These are phyloP conservation scores for Mortierella alpina DNA, from an alignment of 192 early-diverging fungal species.

Conservation along the genomic window DNA sequence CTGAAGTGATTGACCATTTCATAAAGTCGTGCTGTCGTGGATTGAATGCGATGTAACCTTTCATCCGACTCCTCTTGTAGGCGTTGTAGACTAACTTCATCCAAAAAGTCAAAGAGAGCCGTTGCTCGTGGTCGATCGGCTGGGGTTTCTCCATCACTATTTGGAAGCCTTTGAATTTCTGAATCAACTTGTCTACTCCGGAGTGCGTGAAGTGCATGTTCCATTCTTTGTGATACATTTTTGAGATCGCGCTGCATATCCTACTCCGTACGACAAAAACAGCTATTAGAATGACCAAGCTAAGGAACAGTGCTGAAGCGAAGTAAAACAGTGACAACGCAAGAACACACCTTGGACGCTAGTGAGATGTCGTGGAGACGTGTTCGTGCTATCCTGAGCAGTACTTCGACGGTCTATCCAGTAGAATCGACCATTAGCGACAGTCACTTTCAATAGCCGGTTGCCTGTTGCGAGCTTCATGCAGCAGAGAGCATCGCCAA, in stretches of 20 bases:
- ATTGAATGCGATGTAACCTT: slow-evolving; percentile 19
- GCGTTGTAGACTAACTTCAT: slow-evolving; percentile 35
- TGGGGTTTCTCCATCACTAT: not conserved
- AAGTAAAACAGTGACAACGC: not conserved
- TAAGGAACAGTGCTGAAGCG: not conserved
- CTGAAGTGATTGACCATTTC: slow-evolving; percentile 20
- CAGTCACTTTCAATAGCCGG: not conserved
- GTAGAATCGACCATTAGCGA: not conserved
- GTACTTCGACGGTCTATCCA: slow-evolving; percentile 30
- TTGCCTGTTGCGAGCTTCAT: too few species aligned
- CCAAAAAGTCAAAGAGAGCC: slow-evolving; percentile 40
- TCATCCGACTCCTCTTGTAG: slow-evolving; percentile 26
- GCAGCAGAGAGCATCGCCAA: not conserved
- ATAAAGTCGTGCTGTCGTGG: slow-evolving; percentile 15
- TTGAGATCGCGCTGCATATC: slow-evolving; percentile 35
- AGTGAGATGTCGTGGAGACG: slow-evolving; percentile 22
- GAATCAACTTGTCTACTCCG: slow-evolving; percentile 34
- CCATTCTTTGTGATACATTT: slow-evolving; percentile 36
- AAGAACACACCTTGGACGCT: slow-evolving; percentile 25
- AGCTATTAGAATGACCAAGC: not conserved
- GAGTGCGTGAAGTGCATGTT: slow-evolving; percentile 30
- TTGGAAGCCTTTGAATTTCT: slow-evolving; percentile 29
- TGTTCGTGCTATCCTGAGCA: slow-evolving; percentile 27
- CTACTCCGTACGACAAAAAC: not conserved
- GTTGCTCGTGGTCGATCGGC: not conserved